Evolutionary conservation across 2,329 filamentous ascomycete species (phyloP).

Genomic region (Colletotrichum sp.): DNA sequence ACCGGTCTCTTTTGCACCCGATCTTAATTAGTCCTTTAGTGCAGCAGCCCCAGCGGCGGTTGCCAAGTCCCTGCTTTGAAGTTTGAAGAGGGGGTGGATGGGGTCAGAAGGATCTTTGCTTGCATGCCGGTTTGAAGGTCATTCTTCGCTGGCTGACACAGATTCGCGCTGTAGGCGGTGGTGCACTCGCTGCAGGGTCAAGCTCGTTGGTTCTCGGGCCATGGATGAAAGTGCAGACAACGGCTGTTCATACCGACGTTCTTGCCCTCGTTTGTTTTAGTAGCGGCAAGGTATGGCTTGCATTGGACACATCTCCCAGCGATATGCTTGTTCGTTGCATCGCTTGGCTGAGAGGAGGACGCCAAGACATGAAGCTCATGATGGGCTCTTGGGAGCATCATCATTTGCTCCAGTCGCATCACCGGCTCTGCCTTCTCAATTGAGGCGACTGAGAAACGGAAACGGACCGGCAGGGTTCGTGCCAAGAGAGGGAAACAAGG

Average conservation of each 20-base stretch:
- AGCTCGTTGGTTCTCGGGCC: neutral
- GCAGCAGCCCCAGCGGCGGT: neutral
- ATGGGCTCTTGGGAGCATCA: neutral
- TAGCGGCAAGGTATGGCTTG: constrained; percentile 1
- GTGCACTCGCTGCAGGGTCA: neutral
- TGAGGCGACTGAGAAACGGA: neutral
- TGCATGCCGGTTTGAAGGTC: neutral
- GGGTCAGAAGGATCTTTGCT: neutral
- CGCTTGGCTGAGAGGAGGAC: neutral
- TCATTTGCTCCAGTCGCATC: neutral
- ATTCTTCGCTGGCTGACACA: neutral
- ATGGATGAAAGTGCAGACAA: neutral
- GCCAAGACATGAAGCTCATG: neutral
- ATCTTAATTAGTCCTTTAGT: neutral
- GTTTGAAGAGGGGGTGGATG: neutral
- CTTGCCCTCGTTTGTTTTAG: neutral
- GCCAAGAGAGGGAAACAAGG: neutral
- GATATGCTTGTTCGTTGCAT: constrained; percentile 13
- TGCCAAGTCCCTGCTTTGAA: neutral
- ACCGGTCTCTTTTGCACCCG: neutral
- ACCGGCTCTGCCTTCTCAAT: constrained; percentile 6
- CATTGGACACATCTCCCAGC: constrained; percentile 6
- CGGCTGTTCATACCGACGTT: neutral
- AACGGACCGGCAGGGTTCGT: neutral
- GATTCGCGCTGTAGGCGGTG: neutral